Conservation (phyloP, 768 basidiomycete species). For the Leccinum rimulosum region DNA sequence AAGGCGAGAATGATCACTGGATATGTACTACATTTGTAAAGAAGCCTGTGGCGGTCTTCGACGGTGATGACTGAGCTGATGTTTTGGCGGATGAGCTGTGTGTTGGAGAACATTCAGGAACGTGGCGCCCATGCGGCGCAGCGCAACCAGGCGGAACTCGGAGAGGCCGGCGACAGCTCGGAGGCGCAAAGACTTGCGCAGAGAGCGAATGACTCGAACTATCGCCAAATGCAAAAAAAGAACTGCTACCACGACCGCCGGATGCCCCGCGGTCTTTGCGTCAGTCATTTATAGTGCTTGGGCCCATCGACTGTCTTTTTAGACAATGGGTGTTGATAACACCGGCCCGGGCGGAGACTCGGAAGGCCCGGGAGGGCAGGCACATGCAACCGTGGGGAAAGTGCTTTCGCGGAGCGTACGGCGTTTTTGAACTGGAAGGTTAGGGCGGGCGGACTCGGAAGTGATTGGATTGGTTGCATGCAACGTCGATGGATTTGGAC, state of each 20-base stretch:
- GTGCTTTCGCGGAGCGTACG: constrained; percentile 54
- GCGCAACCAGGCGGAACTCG: not conserved
- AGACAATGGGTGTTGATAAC: constrained; percentile 57
- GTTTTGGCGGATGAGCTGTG: too few species aligned
- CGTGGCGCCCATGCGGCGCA: not conserved
- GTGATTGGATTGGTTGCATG: not conserved
- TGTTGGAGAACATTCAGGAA: not conserved
- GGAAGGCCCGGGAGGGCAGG: too few species aligned
- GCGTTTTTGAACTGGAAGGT: constrained; percentile 25
- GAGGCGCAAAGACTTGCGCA: not conserved
- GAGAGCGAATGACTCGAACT: not conserved
- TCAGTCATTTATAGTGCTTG: constrained; percentile 68
- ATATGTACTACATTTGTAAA: not conserved
- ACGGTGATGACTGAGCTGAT: not conserved
- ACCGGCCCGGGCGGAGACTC: constrained; percentile 6
- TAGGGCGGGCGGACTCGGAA: constrained; percentile 14
- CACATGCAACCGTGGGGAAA: too few species aligned
- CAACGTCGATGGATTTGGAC: too few species aligned
- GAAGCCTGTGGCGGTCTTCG: too few species aligned
- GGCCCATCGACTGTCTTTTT: constrained; percentile 62
- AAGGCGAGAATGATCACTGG: not conserved
- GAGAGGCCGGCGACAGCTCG: not conserved
- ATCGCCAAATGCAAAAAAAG: constrained; percentile 41
- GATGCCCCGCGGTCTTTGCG: constrained; percentile 72
- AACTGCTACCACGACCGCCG: constrained; percentile 81